A percentile compares a stretch with the other conserved stretches of the same genome.
Conservation (phyloP, 345 rosid species). For the Aurinia saxatilis region DNA sequence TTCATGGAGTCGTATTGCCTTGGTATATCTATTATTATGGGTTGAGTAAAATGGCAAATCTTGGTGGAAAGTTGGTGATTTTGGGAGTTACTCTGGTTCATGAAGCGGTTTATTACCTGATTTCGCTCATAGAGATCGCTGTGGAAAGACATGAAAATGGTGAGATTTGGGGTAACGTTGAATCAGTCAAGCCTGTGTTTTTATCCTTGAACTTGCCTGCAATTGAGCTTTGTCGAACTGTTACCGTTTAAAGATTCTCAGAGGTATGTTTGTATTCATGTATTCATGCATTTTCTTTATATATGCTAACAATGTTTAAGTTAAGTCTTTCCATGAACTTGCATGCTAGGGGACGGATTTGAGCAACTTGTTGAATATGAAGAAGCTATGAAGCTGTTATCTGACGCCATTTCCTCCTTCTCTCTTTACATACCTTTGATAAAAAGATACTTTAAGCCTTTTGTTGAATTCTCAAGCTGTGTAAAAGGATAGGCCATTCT, state of each 20-base stretch:
- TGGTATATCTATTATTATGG: too few species aligned
- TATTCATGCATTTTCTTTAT: not conserved
- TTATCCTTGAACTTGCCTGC: not conserved
- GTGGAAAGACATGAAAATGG: not conserved
- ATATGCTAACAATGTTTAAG: too few species aligned
- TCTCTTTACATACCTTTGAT: too few species aligned
- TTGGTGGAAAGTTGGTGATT: constrained; percentile 4
- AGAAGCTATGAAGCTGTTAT: too few species aligned
- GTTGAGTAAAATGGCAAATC: not conserved
- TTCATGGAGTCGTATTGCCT: not conserved
- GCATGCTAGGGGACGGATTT: too few species aligned
- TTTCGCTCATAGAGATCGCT: not conserved
- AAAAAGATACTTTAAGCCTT: too few species aligned
- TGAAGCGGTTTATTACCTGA: too few species aligned
- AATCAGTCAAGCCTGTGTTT: not conserved
- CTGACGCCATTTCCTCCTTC: too few species aligned
- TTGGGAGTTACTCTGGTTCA: not conserved
- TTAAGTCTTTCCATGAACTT: too few species aligned
- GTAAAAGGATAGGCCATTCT: too few species aligned
- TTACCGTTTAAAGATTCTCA: not conserved
- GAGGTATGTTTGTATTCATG: not conserved
- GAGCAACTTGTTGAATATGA: too few species aligned
- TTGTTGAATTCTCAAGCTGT: too few species aligned
- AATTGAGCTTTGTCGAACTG: not conserved
- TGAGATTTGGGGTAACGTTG: not conserved